These are phyloP conservation scores for Diaporthe batatas DNA, from an alignment of 2,329 filamentous ascomycete species.

Conservation along the genomic window DNA sequence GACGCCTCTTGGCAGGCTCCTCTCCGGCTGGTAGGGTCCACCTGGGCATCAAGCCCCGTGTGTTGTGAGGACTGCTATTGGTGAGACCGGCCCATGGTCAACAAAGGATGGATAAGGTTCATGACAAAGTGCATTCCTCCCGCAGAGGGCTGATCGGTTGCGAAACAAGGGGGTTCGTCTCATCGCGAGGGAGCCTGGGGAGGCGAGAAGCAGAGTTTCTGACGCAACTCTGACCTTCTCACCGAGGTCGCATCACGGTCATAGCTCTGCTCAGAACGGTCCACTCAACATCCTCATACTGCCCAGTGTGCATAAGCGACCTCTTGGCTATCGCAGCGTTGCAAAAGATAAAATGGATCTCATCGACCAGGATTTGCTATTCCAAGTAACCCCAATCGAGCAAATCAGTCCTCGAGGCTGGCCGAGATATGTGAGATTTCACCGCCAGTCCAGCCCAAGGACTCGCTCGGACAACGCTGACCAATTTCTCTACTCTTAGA, in stretches of 20 bases:
- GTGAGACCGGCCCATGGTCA: background rate
- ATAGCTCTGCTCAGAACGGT: background rate
- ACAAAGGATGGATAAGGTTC: background rate
- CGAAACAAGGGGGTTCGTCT: background rate
- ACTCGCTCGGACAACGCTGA: background rate
- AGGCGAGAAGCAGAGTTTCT: background rate
- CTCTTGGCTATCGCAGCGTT: background rate
- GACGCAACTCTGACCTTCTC: background rate
- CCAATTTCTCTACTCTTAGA: background rate
- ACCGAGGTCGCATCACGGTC: background rate
- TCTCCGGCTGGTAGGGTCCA: background rate
- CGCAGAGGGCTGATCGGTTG: background rate
- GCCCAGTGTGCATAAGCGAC: background rate
- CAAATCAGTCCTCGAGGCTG: conserved; percentile 21
- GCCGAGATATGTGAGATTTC: conserved; percentile 14
- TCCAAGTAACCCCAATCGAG: conserved; percentile 15
- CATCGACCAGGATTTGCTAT: conserved; percentile 5
- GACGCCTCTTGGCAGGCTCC: background rate
- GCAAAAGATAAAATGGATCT: background rate
- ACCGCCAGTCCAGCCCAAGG: background rate
- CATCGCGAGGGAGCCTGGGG: no score
- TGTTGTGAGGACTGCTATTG: background rate
- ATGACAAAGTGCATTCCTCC: background rate
- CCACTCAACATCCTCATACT: background rate
- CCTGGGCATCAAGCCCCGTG: conserved; percentile 4